A percentile compares a stretch with the other conserved stretches of the same genome.
These are phyloP conservation scores for Geoglossum cookeanum DNA, from an alignment of 2,329 filamentous ascomycete genomes.

Conservation along the genomic window DNA sequence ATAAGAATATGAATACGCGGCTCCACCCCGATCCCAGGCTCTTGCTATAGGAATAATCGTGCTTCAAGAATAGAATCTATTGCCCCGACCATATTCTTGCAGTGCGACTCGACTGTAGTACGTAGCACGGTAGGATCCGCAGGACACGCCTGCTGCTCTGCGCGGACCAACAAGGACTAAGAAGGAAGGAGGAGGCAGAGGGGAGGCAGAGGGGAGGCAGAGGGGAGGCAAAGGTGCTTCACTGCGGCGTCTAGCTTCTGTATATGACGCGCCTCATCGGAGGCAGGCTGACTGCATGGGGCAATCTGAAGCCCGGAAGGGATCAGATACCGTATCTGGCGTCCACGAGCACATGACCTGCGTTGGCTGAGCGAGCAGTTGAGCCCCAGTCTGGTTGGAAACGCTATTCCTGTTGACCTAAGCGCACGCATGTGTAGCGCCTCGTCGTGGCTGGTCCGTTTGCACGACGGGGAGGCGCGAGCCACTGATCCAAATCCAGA, in stretches of 20 bases:
- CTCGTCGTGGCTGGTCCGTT: neutral
- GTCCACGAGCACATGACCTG: neutral
- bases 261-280: neutral
- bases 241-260: neutral
- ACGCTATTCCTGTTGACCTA: neutral
- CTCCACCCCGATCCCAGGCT: too few relatives aligned
- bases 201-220: too few relatives aligned
- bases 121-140: too few relatives aligned
- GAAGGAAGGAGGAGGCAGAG: too few relatives aligned
- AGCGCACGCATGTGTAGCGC: neutral
- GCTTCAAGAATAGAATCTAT: too few relatives aligned
- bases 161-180: too few relatives aligned
- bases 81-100: too few relatives aligned
- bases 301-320: neutral
- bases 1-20: too few relatives aligned
- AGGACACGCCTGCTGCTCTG: too few relatives aligned
- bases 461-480: neutral
- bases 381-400: neutral
- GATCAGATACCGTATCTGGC: neutral
- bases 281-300: neutral
- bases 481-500: neutral
- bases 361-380: neutral
- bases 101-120: too few relatives aligned
- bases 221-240: too few relatives aligned
- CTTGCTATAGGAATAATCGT: too few relatives aligned